A percentile compares a stretch with the other conserved stretches of the same genome.
Evolutionary conservation across 306 rosid genomes (phyloP).

Genomic region (Quercus parvula): DNA sequence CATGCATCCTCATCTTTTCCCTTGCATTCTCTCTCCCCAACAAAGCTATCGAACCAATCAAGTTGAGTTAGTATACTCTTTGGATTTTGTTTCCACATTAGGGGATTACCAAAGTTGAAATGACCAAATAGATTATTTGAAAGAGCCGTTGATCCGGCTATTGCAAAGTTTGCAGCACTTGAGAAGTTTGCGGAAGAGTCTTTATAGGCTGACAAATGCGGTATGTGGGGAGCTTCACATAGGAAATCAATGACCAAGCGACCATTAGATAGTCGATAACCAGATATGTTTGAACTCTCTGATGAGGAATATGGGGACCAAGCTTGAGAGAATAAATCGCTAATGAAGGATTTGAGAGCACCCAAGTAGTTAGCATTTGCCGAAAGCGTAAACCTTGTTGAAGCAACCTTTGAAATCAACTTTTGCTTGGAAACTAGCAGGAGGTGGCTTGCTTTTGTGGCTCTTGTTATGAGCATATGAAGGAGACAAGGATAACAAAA

Average conservation of each 20-base stretch:
- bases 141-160: slow-evolving; percentile 13
- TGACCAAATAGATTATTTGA: neutral
- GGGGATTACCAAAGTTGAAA: neutral
- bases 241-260: slow-evolving; percentile 14
- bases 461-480: slow-evolving; percentile 8
- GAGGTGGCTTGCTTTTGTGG: neutral
- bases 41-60: slow-evolving; percentile 8
- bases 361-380: slow-evolving; percentile 13
- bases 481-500: neutral
- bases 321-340: neutral
- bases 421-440: neutral
- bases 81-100: slow-evolving; percentile 19
- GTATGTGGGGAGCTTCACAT: neutral
- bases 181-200: neutral
- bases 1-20: neutral
- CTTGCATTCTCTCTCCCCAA: neutral
- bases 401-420: slow-evolving; percentile 8
- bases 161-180: slow-evolving; percentile 15
- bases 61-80: slow-evolving; percentile 8
- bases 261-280: slow-evolving; percentile 12
- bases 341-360: neutral
- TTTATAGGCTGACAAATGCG: neutral
- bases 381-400: slow-evolving; percentile 21
- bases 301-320: neutral
- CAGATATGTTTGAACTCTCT: neutral